Evolutionary conservation across 2,329 filamentous ascomycete species (phyloP), one percentile per base, ranked within the genome.

Genomic region (Diaporthe sp.): DNA sequence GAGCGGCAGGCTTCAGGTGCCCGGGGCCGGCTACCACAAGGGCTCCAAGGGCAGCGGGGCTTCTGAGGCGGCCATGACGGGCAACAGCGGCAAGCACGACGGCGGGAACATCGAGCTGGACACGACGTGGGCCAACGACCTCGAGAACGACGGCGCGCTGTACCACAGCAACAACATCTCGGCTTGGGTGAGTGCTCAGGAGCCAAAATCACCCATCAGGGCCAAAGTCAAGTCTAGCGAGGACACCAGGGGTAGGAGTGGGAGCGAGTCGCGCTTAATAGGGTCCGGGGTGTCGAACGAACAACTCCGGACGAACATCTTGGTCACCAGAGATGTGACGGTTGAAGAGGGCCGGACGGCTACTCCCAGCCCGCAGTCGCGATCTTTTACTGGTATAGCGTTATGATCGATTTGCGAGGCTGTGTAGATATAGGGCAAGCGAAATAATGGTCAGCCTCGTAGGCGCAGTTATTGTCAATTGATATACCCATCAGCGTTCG

Each of bases 181-280:
- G 35, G 74, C 74, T 3, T 75, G 74, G 74, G 74, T 75, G 52
- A 75, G 74, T 25, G 61, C 74, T 10, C 52, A 60, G 42, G 69
- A 58, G 25, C 60, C 54, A 40, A 64, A 45, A 7, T 64, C 71
- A 4, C 74, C 64, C 38, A 22, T 45, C 15, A 66, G 33, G 30
- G 35, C 64, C 5, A 55, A 57, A 25, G n/a, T 54, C 64, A 40
- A 28, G n/a, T 25, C 12, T 8, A 67, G 35, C 19, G 64, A 64
- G 4, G 74, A 73, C 33, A 28, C 4, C 6, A 67, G 47, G 28
- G 64, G 54, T 0, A 50, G 69, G 50, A 38, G 57, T 1, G 69
- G 57, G 45, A 72, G 64, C 33, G 47, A 54, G 33, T 68, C 64
- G 47, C 30, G 64, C 6, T 17, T 68, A n/a, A 68, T 68, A 28